These are phyloP conservation scores for Cornus florida DNA, from an alignment of 148 eudicot species.

Conservation along the genomic window DNA sequence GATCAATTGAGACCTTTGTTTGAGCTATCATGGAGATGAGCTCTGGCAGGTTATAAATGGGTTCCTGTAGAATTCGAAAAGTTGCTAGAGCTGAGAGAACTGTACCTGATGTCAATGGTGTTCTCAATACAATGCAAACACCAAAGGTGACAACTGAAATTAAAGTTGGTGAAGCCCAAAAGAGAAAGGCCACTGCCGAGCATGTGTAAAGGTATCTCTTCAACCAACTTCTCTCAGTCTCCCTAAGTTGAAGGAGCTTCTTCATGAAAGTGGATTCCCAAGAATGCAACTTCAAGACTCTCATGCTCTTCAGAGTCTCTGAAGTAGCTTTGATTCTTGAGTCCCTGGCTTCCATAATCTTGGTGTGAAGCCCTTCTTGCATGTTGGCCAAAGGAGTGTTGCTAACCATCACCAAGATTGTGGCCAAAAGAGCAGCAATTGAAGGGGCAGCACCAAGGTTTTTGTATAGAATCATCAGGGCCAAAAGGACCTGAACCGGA, in stretches of 20 bases:
- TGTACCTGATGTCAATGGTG: slow-evolving; percentile 73
- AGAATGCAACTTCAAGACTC: slow-evolving; percentile 83
- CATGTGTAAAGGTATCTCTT: slow-evolving; percentile 78
- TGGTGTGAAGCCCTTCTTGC: slow-evolving; percentile 68
- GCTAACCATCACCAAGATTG: slow-evolving; percentile 72
- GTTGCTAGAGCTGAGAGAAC: slow-evolving; percentile 95
- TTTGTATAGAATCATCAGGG: slow-evolving; percentile 60
- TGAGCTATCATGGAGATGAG: slow-evolving; percentile 79
- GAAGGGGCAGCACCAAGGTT: slow-evolving; percentile 76
- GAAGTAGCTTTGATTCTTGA: slow-evolving; percentile 78
- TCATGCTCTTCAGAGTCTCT: slow-evolving; percentile 81
- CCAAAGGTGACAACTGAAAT: slow-evolving; percentile 84
- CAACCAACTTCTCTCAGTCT: slow-evolving; percentile 63
- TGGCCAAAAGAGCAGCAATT: slow-evolving; percentile 63
- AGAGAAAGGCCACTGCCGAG: slow-evolving; percentile 78
- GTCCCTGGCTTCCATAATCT: slow-evolving; percentile 89
- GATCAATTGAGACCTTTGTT: slow-evolving; percentile 75
- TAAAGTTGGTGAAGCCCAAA: slow-evolving; percentile 92
- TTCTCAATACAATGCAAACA: slow-evolving; percentile 61
- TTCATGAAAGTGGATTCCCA: slow-evolving; percentile 71
- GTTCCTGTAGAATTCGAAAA: slow-evolving; percentile 85
- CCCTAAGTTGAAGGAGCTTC: slow-evolving; percentile 58
- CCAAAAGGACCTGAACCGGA: slow-evolving; percentile 71
- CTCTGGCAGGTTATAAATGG: slow-evolving; percentile 86
- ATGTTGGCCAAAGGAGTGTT: slow-evolving; percentile 72